Evolutionary conservation across 2,329 filamentous ascomycete genomes (phyloP), one percentile per base, ranked within the genome.

Genomic region (Hymenoscyphus infarciens): DNA sequence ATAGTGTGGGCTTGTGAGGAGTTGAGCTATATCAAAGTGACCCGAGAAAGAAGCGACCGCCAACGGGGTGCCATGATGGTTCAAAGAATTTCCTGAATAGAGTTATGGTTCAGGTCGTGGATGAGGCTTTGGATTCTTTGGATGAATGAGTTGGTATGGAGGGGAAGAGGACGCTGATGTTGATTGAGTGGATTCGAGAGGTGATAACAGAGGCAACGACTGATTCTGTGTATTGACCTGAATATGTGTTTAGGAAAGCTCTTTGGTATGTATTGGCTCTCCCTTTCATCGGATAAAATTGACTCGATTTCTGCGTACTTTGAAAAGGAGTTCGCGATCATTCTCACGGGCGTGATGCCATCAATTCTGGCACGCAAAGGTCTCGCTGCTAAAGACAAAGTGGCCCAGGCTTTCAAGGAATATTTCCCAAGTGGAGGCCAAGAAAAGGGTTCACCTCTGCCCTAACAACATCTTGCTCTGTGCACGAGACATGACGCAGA

Each of bases 351-450:
- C n/a, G 3, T 63, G 5, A 57, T 65, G 29, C 56, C 61, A 6
- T 59, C 33, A 1, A 15, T 60, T 11, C 22, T 61, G 10, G 59
- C 61, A 1, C 42, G 70, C 31, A 74, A 75, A 58, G 71, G 72
- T 1, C 63, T 76, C n/a, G 68, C 62, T 3, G 75, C 73, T 22
- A 73, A 77, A 10, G 65, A 55, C 15, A 72, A 72, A 29, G 71
- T 81, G 3, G 70, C 71, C 3, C 49, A 67, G 5, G 76, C 75
- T 54, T 75, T 78, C 33, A 38, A 74, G 16, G 55, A 71, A 13
- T 83, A 82, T 66, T 78, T 78, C 56, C 64, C 72, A 57, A 70
- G 64, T 1, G 72, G 71, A 0, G 77, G 77, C 0, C 74, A 78
- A 2, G 56, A 77, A n/a, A 66, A 76, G 10, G 76, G 72, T 3